phyloP scores from a whole-genome alignment of 2,329 filamentous ascomycete species.

The Scedosporium apiospermum region DNA sequence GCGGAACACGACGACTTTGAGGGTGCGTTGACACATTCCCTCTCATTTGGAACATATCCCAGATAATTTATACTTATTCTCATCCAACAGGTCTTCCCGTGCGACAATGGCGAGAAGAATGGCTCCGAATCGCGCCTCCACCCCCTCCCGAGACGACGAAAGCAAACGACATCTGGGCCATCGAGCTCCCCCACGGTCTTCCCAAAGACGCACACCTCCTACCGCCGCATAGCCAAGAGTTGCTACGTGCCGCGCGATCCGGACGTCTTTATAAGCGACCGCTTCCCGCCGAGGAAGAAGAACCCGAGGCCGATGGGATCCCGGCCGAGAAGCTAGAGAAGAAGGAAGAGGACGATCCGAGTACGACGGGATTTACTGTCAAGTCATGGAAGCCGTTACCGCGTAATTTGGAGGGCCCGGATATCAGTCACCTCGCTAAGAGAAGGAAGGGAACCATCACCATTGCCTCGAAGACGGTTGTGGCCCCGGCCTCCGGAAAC shows the following conservation, averaged over 20 bases:
- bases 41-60: neutral
- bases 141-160: slow-evolving; percentile 53
- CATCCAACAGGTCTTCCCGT: slow-evolving; percentile 64
- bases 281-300: slow-evolving; percentile 51
- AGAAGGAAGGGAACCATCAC: slow-evolving; percentile 52
- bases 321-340: slow-evolving; percentile 45
- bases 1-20: slow-evolving; percentile 55
- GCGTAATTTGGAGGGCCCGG: slow-evolving; percentile 44
- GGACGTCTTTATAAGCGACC: slow-evolving; percentile 67
- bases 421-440: slow-evolving; percentile 49
- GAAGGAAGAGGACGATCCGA: slow-evolving; percentile 50
- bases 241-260: slow-evolving; percentile 72
- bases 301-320: slow-evolving; percentile 42
- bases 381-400: slow-evolving; percentile 54
- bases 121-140: slow-evolving; percentile 58
- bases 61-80: slow-evolving; percentile 18
- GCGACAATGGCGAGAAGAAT: slow-evolving; percentile 76
- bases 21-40: slow-evolving; percentile 25
- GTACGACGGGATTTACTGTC: slow-evolving; percentile 41
- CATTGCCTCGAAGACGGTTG: slow-evolving; percentile 40
- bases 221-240: slow-evolving; percentile 68
- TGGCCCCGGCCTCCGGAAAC: slow-evolving; percentile 34
- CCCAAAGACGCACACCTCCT: slow-evolving; percentile 76
- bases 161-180: slow-evolving; percentile 60
- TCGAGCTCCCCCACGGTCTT: slow-evolving; percentile 69